Evolutionary conservation across 345 rosid species (phyloP), one percentile per base, ranked within the genome.

Genomic region (Euphorbia lathyris): DNA sequence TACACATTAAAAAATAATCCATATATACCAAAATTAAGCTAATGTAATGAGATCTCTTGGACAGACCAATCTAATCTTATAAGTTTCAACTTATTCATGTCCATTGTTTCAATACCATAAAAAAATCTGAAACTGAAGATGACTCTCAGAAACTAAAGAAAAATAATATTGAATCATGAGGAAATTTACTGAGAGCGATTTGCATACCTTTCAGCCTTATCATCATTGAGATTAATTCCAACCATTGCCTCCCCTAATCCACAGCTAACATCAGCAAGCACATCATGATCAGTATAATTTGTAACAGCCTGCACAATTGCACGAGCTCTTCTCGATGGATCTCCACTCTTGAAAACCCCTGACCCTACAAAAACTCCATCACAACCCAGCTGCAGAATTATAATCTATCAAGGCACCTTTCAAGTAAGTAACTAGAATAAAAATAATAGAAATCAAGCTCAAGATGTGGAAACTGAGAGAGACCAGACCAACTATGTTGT

Each of bases 401-500:
- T 27, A 26, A 45, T 26, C 64, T 30, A 51, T 7, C 60, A 20
- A 66, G 27, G 7, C 7, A 42, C n/a, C 55, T 42, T 42, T 42
- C 13, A 27, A 25, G 13, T 16, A 3, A 14, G 50, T n/a, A 22
- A 27, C 7, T 13, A 58, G 42, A 42, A 57, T 11, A 58, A 42
- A 17, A 58, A n/a, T 3, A 4, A 56, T 4, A 26, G 56, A 11
- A 62, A 32, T 57, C 10, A 50, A 34, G 60, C 19, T 23, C 36
- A 19, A 32, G 55, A 36, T 2, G 19, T 65, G 62, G 22, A 38
- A 47, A 63, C 94, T 91, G 98, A 60, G 97, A 94, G 70, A n/a
- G n/a, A n/a, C n/a, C n/a, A 87, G 91, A 60, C 94, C 98, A 80
- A 94, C 97, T 22, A 94, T 81, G 81, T 84, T 88, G 83, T 86